Evolutionary conservation across 2,329 filamentous ascomycete genomes (phyloP), one percentile per base, ranked within the genome.

Genomic region (Fusarium stilboides): DNA sequence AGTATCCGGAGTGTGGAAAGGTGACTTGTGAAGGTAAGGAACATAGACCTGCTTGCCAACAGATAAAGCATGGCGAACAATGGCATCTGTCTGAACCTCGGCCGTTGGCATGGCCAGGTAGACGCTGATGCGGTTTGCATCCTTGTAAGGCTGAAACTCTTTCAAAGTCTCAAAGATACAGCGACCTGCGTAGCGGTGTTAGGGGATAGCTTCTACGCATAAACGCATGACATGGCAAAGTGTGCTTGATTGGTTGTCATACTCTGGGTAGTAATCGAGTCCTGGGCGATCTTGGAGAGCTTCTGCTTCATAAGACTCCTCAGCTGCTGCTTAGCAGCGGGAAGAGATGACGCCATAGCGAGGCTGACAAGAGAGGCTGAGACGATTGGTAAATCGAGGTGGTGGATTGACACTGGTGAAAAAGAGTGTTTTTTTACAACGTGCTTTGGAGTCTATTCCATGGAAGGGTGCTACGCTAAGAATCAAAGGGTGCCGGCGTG

Each of bases 91-190:
- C 72, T 94, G 93, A 26, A 97, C 87, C 81, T 99, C 96, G 24
- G 91, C 92, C 12, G 85, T 83, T 1, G 94, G 94, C 96, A 99
- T 99, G 13, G 95, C 96, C 17, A 99, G 85, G 78, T 97, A 99
- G 58, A 99, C 86, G 72, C 93, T 94, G 75, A 99, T 88, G 54
- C 89, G 87, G 63, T 84, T 86, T 42, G 96, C 94, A 56, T 90
- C 84, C 68, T 88, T 83, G 78, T 97, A 99, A 56, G 94, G 91
- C 51, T 88, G 85, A 73, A 94, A 88, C 13, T 85, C 83, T 44
- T 91, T 83, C 37, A 98, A 81, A 8, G 86, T 83, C 55, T 88
- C 85, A 69, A 90, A 91, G 22, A 93, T 89, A 70, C 82, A 83
- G 51, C 83, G 80, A 73, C 93, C 93, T 96, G 77, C 57, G 46